These are phyloP conservation scores for Eimeria praecox DNA, from an alignment of 169 alveolate species.

Conservation along the genomic window DNA sequence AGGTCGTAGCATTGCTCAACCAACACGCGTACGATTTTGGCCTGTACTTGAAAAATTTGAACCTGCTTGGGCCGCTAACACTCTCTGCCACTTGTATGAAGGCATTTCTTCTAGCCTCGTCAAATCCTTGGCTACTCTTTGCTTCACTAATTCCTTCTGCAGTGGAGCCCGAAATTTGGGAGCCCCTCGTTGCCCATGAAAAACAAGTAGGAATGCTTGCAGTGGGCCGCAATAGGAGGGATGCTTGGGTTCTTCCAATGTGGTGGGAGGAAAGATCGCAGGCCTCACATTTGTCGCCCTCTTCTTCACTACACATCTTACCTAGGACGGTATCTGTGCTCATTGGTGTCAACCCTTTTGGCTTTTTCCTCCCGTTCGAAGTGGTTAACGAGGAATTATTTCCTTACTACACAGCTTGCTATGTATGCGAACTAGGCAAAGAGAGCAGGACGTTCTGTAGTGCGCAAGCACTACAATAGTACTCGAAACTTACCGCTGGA, in stretches of 20 bases:
- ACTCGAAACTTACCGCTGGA: no score
- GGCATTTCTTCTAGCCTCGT: conserved; percentile 4
- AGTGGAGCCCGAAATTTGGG: neutral
- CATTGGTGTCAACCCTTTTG: neutral
- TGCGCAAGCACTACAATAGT: no score
- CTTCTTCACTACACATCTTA: neutral
- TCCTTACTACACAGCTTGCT: neutral
- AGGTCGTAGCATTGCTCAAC: neutral
- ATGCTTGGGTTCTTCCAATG: conserved; percentile 15
- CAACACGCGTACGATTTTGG: neutral
- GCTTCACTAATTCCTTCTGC: neutral
- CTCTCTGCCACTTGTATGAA: neutral
- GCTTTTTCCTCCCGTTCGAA: neutral
- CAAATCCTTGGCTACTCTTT: neutral
- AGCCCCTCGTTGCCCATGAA: neutral
- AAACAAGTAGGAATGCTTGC: neutral
- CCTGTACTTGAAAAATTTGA: conserved; percentile 21
- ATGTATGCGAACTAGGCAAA: neutral
- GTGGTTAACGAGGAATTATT: neutral
- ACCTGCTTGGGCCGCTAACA: conserved; percentile 3
- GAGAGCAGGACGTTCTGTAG: neutral
- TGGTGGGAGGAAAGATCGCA: conserved; percentile 5
- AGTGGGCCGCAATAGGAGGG: neutral
- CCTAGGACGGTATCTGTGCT: neutral
- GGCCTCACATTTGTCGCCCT: neutral